Base-by-base conservation (phyloP, 805 yeast species). In the Lipomyces sp. region DNA sequence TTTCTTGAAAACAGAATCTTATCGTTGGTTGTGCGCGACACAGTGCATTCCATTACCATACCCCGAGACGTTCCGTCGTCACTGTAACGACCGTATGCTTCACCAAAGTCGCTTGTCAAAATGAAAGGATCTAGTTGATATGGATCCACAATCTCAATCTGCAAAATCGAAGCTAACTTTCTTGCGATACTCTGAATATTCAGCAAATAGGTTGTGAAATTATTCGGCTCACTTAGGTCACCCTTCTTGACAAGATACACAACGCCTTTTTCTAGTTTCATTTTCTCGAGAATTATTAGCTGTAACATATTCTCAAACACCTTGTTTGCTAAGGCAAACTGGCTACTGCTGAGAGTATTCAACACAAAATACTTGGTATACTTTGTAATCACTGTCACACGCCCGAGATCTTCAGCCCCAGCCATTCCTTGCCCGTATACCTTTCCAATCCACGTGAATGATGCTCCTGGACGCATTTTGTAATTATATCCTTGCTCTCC, bases 351-450 rank as follows among this genome's bases (percentile, higher is more conserved):
- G 57, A 58, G 30, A 24, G 51, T 63, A 15, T 45, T 13, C 33
- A 13, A 29, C 54, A 48, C 35, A 32, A 63, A 63, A 13, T 24
- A 10, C n/a, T 48, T 63, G 10, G 65, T 59, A 34, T 33, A 63
- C 18, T 59, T 63, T 13, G 65, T 58, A n/a, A 89, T 73, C 0
- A 95, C 86, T 0, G 97, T 97, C 0, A 97, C 97, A 69, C 87
- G 69, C 59, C 92, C 97, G 0, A 89, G 84, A 73, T 91, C 89
- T 5, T 96, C 96, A 0, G 93, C 83, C 66, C 54, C 54, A 32
- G 32, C 11, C 34, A 51, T 29, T 32, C 80, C 78, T 60, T 92
- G 79, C 0, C 97, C 96, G 2, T 77, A 61, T 2, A 61, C 54
- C 32, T 61, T 61, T n/a, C 64, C 64, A 7, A 61, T 55, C 64